phyloP scores from a whole-genome alignment of 2,329 filamentous ascomycete genomes.

The Fusarium mundagurra region DNA sequence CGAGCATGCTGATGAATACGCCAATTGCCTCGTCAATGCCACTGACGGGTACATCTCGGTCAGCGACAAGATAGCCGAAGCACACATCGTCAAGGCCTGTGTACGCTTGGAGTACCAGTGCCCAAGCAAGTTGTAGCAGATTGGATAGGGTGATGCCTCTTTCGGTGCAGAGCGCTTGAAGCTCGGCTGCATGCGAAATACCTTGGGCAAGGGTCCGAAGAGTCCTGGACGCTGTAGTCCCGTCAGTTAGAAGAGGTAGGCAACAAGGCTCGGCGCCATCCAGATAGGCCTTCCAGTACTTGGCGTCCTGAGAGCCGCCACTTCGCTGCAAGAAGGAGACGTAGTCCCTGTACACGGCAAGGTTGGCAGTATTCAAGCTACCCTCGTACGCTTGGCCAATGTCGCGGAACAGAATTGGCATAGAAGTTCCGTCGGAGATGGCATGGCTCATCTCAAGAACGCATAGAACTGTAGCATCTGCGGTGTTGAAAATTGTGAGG shows the following conservation, averaged over 20 bases:
- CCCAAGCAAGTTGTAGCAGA: conserved; percentile 23
- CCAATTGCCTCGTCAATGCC: conserved; percentile 22
- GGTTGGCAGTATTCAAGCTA: background rate
- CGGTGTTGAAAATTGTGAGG: conserved; percentile 14
- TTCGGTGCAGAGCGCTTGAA: conserved; percentile 7
- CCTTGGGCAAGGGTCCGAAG: conserved; percentile 8
- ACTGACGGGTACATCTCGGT: conserved; percentile 4
- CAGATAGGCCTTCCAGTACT: conserved; percentile 26
- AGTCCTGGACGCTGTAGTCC: background rate
- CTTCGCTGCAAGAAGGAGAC: conserved; percentile 8
- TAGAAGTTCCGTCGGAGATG: conserved; percentile 30
- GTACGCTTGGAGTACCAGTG: conserved; percentile 24
- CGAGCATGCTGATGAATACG: conserved; percentile 30
- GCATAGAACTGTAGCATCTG: background rate
- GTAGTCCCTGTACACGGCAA: conserved; percentile 26
- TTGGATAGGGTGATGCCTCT: conserved; percentile 22
- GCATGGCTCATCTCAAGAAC: conserved; percentile 38
- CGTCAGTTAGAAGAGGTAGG: background rate
- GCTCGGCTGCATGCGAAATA: background rate
- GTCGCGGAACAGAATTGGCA: conserved; percentile 33
- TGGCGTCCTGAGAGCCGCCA: background rate
- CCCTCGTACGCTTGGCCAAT: conserved; percentile 24
- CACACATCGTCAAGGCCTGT: conserved; percentile 26
- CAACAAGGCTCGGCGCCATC: conserved; percentile 1
- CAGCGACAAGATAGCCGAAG: conserved; percentile 19